Evolutionary conservation across 306 rosid genomes (phyloP), one percentile per base, ranked within the genome.

Genomic region (Pueraria montana): DNA sequence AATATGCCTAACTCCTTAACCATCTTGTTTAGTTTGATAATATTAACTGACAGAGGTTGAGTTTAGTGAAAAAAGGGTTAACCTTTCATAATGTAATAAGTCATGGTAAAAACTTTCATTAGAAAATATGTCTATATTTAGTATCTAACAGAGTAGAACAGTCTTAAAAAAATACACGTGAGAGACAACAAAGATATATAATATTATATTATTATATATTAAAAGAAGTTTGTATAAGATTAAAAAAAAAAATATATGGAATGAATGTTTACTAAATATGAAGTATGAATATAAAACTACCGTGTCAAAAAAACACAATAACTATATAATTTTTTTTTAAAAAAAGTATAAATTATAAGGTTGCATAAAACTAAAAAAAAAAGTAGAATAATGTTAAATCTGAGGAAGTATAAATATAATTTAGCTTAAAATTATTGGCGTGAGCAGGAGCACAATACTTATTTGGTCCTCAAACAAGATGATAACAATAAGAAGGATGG

Each of bases 401-500:
- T 30, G 23, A 16, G 45, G 6, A 26, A 30, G 69, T 30, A 32
- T 27, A 4, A 2, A 27, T 2, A 30, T 14, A 7, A 34, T 14
- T 63, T 13, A n/a, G n/a, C 5, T 13, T 6, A 45, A 24, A 11
- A 23, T 26, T 23, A 55, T 80, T 59, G 83, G 63, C 8, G 2
- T 79, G 76, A 79, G 27, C 1, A 52, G 66, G 52, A 50, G 4
- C 61, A 23, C 1, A 36, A 67, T 40, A 11, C 45, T 38, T 3
- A 34, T 42, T 53, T 24, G 68, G 76, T 79, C 23, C 46, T 75
- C 8, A 20, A 20, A 7, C 20, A 76, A 32, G 40, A 52, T 43
- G 78, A 53, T 77, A 70, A 32, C 84, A 18, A 53, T 71, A 66
- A 46, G 0, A 14, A 34, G 43, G 24, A 66, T 48, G 67, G 68